Evolutionary conservation across 2,329 filamentous ascomycete species (phyloP).

Genomic region (Trichoderma arundinaceum): DNA sequence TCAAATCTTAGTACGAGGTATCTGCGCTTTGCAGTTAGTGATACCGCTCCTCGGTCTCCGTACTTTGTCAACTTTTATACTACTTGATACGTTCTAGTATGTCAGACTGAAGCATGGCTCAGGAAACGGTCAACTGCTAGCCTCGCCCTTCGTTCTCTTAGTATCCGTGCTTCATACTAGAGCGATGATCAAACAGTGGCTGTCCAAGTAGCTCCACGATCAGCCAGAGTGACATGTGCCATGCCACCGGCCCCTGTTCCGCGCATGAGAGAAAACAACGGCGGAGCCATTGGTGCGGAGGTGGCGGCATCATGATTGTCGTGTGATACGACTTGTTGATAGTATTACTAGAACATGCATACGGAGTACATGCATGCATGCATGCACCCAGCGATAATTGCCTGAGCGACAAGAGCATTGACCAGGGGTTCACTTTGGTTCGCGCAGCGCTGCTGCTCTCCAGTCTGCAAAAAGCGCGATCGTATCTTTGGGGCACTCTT

Average conservation of each 20-base stretch:
- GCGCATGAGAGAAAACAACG: neutral
- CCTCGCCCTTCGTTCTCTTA: no score
- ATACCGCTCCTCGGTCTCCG: no score
- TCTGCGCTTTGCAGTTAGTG: no score
- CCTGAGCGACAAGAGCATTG: constrained; percentile 14
- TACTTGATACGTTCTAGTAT: no score
- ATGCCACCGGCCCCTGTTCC: constrained; percentile 6
- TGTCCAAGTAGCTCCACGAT: constrained; percentile 15
- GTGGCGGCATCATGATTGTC: neutral
- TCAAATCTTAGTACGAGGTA: no score
- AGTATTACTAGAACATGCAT: neutral
- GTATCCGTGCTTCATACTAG: constrained; percentile 22
- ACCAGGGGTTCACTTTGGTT: constrained; percentile 9
- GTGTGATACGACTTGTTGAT: neutral
- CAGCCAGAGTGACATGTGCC: constrained; percentile 23
- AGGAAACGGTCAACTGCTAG: no score
- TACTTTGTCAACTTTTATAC: no score
- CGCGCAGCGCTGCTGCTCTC: no score
- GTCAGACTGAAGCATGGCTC: no score
- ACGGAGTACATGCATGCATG: neutral
- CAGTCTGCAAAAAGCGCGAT: neutral
- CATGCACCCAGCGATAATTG: constrained; percentile 1
- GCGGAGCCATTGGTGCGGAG: constrained; percentile 8
- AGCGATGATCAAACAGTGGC: constrained; percentile 23
- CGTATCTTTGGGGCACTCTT: neutral